Conservation (phyloP, 2,329 filamentous ascomycete genomes). For the Ascochyta pisi region DNA sequence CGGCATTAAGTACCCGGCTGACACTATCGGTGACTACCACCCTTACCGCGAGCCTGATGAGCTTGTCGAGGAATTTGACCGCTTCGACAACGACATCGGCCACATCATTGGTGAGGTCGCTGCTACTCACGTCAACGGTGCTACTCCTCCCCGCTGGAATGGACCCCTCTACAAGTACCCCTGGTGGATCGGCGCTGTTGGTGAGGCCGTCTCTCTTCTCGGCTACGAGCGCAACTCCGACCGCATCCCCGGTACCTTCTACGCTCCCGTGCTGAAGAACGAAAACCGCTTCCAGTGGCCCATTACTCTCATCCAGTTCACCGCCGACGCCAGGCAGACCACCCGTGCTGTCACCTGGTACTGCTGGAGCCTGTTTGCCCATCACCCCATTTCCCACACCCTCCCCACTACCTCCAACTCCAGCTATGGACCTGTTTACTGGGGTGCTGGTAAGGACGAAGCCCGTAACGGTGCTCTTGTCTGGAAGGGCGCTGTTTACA, state of each 20-base stretch:
- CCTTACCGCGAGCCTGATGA: constrained; percentile 54
- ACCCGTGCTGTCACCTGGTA: constrained; percentile 42
- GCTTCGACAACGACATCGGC: constrained; percentile 51
- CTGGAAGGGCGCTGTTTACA: constrained; percentile 59
- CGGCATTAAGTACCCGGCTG: constrained; percentile 30
- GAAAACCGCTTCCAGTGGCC: constrained; percentile 46
- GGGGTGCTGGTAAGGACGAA: constrained; percentile 52
- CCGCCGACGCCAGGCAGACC: constrained; percentile 47
- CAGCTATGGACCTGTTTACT: constrained; percentile 54
- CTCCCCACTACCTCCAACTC: constrained; percentile 50
- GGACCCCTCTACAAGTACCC: constrained; percentile 33
- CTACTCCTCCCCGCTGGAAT: constrained; percentile 32
- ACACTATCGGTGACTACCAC: constrained; percentile 49
- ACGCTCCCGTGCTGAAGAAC: constrained; percentile 45
- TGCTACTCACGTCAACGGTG: constrained; percentile 42
- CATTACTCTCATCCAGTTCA: constrained; percentile 51
- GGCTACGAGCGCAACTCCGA: constrained; percentile 71
- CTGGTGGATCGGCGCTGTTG: constrained; percentile 63
- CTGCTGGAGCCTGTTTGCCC: constrained; percentile 51
- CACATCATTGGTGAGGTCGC: constrained; percentile 48
- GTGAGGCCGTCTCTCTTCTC: constrained; percentile 70
- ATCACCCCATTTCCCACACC: constrained; percentile 53
- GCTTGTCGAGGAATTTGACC: constrained; percentile 51
- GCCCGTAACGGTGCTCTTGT: constrained; percentile 40
- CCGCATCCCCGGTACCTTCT: constrained; percentile 59